Base-by-base conservation (phyloP, 2,329 filamentous ascomycete species). In the Diaporthe caulivora region DNA sequence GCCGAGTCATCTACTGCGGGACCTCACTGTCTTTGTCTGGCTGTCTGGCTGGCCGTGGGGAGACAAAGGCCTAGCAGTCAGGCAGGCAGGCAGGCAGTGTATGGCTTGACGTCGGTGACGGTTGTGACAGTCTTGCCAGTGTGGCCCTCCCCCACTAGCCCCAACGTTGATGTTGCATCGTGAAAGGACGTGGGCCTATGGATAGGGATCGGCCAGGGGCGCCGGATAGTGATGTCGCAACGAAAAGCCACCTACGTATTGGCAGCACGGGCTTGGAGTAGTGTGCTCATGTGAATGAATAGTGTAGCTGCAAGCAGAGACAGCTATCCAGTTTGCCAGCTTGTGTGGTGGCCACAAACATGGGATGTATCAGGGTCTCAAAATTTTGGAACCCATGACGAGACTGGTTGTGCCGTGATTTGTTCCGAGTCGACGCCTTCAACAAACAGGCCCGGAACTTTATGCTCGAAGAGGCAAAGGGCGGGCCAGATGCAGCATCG, bases 161-260 rank as follows among this genome's bases (percentile, higher is more conserved):
- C 42, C 60, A 34, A 44, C 29, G 11, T 51, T 29, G 31, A 51
- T 21, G 47, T 67, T 67, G 62, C 62, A 67, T 53, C 62, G 34
- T 47, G n/a, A 29, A 53, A 37, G 31, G 62, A 53, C 62, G 62
- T 67, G 47, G 47, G 31, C 62, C 62, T 53, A 67, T 67, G 62
- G 60, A 51, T 65, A 64, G 51, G 44, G 60, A 51, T 65, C 60
- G 31, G 60, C 60, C 60, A 65, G 44, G 60, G 60, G 60, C 44
- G 13, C 13, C 26, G 44, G 40, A 31, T 21, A 18, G 44, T 65
- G 60, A 49, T 51, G 60, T 51, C 47, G 60, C 60, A 65, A 24
- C 21, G 42, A 53, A 67, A 53, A 67, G 47, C 62, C 62, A 67
- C 62, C 47, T 24, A 67, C 62, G 62, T 67, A 67, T 18, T 47